phyloP scores from a whole-genome alignment of 306 rosid species.

The Cercis canadensis region DNA sequence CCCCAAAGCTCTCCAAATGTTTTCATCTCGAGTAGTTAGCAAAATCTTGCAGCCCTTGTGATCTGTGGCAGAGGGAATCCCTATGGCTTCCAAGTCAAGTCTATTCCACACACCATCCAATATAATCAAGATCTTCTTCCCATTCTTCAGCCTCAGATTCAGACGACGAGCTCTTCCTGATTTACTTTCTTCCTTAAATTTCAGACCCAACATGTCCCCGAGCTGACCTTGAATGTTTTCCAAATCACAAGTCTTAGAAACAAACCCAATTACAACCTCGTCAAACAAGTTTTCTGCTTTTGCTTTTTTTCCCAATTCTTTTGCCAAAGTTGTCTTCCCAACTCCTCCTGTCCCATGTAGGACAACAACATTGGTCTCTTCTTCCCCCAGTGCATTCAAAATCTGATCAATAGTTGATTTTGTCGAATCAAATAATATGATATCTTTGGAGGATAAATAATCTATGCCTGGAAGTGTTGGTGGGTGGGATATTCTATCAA shows the following conservation, averaged over 20 bases:
- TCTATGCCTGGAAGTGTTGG: constrained; percentile 24
- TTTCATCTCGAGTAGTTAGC: neutral
- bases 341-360: constrained; percentile 11
- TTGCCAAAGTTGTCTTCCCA: constrained; percentile 14
- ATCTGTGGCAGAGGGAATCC: neutral
- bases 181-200: neutral
- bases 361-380: neutral
- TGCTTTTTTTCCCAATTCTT: constrained; percentile 3
- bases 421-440: constrained; percentile 12
- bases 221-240: constrained; percentile 8
- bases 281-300: neutral
- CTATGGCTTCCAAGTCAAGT: constrained; percentile 14
- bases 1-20: neutral
- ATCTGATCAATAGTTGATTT: neutral
- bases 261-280: neutral
- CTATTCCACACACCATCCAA: constrained; percentile 23
- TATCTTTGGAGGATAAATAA: neutral
- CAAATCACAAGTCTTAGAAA: neutral
- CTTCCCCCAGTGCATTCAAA: neutral
- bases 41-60: constrained; percentile 21
- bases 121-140: constrained; percentile 8
- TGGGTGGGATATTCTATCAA: neutral
- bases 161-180: constrained; percentile 22
- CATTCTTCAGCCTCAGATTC: neutral
- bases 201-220: constrained; percentile 23